Conservation (phyloP, 2,329 filamentous ascomycete genomes). For the Alternaria alternata region DNA sequence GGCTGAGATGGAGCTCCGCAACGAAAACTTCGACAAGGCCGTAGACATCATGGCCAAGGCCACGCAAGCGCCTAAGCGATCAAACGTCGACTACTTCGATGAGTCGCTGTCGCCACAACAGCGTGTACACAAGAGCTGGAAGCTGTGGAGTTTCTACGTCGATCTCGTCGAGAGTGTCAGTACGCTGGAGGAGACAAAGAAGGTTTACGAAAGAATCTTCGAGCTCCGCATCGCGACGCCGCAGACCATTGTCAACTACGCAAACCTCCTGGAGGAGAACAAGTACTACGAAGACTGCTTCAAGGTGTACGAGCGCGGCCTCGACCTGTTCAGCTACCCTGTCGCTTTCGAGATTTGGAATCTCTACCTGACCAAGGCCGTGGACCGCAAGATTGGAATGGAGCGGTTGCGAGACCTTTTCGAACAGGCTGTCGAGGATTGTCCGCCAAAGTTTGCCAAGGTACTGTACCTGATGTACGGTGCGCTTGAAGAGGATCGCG, state of each 20-base stretch:
- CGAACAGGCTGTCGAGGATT: conserved; percentile 94
- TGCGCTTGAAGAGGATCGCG: conserved; percentile 93
- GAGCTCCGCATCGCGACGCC: conserved; percentile 97
- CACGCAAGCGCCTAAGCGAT: conserved; percentile 93
- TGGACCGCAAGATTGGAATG: conserved; percentile 94
- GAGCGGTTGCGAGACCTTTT: conserved; percentile 94
- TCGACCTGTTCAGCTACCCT: conserved; percentile 98
- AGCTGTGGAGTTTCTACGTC: conserved; percentile 98
- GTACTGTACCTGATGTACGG: conserved; percentile 98
- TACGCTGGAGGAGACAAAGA: conserved; percentile 88
- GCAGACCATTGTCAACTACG: conserved; percentile 98
- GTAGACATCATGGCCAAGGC: conserved; percentile 97
- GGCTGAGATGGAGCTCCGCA: conserved; percentile 97
- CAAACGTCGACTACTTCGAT: conserved; percentile 99
- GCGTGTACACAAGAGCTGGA: conserved; percentile 98
- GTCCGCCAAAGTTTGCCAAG: conserved; percentile 95
- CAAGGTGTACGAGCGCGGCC: conserved; percentile 93
- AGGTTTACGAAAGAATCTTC: conserved; percentile 96
- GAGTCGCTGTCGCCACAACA: conserved; percentile 93
- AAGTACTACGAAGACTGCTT: conserved; percentile 97
- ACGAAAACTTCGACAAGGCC: conserved; percentile 94
- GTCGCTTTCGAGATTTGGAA: conserved; percentile 99
- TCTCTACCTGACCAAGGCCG: conserved; percentile 94
- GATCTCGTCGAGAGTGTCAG: conserved; percentile 96
- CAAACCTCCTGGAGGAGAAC: conserved; percentile 92